Evolutionary conservation across 352 stramenopile species (phyloP).

Genomic region (Albugo laibachii): DNA sequence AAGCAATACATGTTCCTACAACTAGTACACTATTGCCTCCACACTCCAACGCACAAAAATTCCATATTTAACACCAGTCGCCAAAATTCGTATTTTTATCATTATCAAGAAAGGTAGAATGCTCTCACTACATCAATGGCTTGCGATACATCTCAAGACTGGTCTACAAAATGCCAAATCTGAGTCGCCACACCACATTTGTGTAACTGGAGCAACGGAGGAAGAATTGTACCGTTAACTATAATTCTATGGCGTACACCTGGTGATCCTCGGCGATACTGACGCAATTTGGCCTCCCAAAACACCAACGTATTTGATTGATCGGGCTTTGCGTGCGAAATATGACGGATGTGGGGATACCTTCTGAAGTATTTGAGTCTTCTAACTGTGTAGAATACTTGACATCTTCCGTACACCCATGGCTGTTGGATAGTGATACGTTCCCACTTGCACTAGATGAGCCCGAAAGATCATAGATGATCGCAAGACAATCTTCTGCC

Average conservation of each 20-base stretch:
- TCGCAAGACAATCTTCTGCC: constrained; percentile 86
- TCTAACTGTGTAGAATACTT: neutral
- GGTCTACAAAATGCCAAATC: too few relatives aligned
- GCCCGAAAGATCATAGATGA: constrained; percentile 90
- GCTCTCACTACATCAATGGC: too few relatives aligned
- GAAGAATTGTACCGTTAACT: neutral
- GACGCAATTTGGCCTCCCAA: constrained; percentile 89
- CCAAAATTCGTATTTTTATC: too few relatives aligned
- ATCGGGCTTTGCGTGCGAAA: constrained; percentile 50
- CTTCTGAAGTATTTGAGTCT: neutral
- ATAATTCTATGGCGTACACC: constrained; percentile 85
- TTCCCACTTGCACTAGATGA: constrained; percentile 14
- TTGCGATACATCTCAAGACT: too few relatives aligned
- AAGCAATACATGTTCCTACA: too few relatives aligned
- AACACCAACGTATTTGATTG: constrained; percentile 82
- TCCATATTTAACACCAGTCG: too few relatives aligned
- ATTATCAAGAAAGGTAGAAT: too few relatives aligned
- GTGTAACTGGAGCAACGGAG: too few relatives aligned
- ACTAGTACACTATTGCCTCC: too few relatives aligned
- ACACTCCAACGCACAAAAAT: too few relatives aligned
- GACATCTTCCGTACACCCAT: too few relatives aligned
- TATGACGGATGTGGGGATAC: constrained; percentile 14
- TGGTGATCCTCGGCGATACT: constrained; percentile 89
- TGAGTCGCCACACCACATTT: too few relatives aligned
- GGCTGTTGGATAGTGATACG: neutral